These are phyloP conservation scores for Penicillium chermesinum DNA, from an alignment of 495 filamentous ascomycete genomes.

Conservation along the genomic window DNA sequence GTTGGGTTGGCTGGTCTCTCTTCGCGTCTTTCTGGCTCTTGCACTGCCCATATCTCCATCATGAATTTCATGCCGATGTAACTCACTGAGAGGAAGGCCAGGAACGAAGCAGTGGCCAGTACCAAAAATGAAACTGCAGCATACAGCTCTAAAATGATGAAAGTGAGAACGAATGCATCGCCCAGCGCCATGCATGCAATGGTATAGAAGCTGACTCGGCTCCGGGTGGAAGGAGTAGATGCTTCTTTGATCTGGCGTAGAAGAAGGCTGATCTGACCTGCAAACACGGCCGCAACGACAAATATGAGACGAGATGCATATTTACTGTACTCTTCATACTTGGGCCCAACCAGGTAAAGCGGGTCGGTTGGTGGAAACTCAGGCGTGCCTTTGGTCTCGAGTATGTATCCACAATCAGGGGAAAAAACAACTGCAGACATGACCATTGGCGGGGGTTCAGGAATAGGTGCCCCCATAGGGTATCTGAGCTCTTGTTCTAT, in stretches of 20 bases:
- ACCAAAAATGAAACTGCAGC: slow-evolving; percentile 62
- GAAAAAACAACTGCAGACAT: slow-evolving; percentile 89
- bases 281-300: slow-evolving; percentile 56
- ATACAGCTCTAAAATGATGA: slow-evolving; percentile 60
- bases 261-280: slow-evolving; percentile 67
- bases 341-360: slow-evolving; percentile 68
- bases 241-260: slow-evolving; percentile 86
- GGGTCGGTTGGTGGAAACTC: slow-evolving; percentile 58
- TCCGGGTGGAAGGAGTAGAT: slow-evolving; percentile 88
- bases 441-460: slow-evolving; percentile 59
- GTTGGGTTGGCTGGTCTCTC: slow-evolving; percentile 30
- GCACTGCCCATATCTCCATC: slow-evolving; percentile 80
- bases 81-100: slow-evolving; percentile 66
- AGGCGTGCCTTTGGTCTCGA: slow-evolving; percentile 83
- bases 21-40: slow-evolving; percentile 74
- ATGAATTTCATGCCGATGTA: slow-evolving; percentile 80
- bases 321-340: slow-evolving; percentile 68
- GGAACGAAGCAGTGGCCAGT: slow-evolving; percentile 62
- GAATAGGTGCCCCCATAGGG: slow-evolving; percentile 74
- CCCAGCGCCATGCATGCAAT: slow-evolving; percentile 80
- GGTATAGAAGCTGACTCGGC: slow-evolving; percentile 85
- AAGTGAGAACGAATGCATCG: slow-evolving; percentile 65
- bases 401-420: slow-evolving; percentile 85
- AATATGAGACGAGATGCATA: slow-evolving; percentile 63
- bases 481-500: slow-evolving; percentile 82